Evolutionary conservation across 2,329 filamentous ascomycete genomes (phyloP).

Genomic region (Penicillium brasilianum): DNA sequence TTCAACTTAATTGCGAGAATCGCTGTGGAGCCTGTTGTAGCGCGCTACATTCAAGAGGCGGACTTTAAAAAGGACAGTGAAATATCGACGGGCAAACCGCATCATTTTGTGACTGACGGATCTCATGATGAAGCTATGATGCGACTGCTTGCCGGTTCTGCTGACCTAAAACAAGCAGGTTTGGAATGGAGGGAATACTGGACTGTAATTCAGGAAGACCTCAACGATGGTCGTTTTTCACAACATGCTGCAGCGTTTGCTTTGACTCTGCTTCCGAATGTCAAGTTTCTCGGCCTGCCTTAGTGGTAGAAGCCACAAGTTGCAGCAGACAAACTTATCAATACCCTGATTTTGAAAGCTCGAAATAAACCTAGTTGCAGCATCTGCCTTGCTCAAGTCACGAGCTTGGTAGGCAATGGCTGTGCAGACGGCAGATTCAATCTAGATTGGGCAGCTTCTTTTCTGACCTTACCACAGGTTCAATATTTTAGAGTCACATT

Average conservation of each 20-base stretch:
- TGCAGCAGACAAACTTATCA: conserved; percentile 26
- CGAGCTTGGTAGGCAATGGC: conserved; percentile 19
- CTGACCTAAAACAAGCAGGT: conserved; percentile 28
- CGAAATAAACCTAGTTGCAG: conserved; percentile 18
- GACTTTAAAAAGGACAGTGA: conserved; percentile 24
- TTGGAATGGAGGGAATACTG: conserved; percentile 34
- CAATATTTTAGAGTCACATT: conserved; percentile 20
- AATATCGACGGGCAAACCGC: conserved; percentile 17
- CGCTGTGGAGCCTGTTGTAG: conserved; percentile 30
- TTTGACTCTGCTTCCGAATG: conserved; percentile 32
- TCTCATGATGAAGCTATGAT: conserved; percentile 22
- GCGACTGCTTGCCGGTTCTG: conserved; percentile 28
- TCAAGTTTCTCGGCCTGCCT: conserved; percentile 25
- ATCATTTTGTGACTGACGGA: conserved; percentile 7
- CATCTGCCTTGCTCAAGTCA: conserved; percentile 24
- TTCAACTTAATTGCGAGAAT: conserved; percentile 30
- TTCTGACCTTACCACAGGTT: conserved; percentile 28
- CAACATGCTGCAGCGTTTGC: conserved; percentile 32
- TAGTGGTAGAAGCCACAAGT: conserved; percentile 14
- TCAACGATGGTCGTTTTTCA: conserved; percentile 27
- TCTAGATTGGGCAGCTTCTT: conserved; percentile 22
- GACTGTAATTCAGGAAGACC: conserved; percentile 27
- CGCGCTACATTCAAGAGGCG: conserved; percentile 29
- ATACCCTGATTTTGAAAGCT: conserved; percentile 25
- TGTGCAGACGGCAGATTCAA: conserved; percentile 17